Base-by-base conservation (phyloP, 192 early-diverging fungal genomes). In the Entomortierella beljakovae region DNA sequence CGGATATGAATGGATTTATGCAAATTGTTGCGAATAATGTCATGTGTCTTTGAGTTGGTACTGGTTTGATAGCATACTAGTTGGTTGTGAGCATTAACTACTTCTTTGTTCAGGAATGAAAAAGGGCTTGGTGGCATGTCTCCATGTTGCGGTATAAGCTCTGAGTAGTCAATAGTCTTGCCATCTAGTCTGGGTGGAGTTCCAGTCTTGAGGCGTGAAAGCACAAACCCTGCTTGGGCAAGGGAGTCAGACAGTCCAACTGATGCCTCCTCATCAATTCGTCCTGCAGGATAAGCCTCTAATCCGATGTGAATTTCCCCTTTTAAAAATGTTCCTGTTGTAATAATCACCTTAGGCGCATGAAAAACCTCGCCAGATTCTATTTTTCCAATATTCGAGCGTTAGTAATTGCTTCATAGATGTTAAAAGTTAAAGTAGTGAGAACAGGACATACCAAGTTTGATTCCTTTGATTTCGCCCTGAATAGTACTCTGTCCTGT, bases 141-240 rank as follows among this genome's bases (percentile, higher is more conserved):
- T 18, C 93, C 93, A 40, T 86, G 63, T 68, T 95, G 92, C 16
- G 82, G 76, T 3, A 64, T 75, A 57, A 95, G 81, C 31, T 84
- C 85, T 22, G 86, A 82, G 76, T 90, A 95, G 75, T 95, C 85
- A 32, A 95, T 93, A 26, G 90, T 93, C 55, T 83, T 82, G 40
- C 92, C 92, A 57, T 92, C 90, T 42, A 95, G 81, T 56, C 93
- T 73, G 15, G 93, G 89, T 31, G 93, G 93, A 11, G 93, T 95
- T 23, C 93, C 93, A n/a, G 93, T 95, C 75, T 95, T 95, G 70
- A 95, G 86, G n/a, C 93, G 70, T 1, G 90, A 89, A 32, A 95
- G 86, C 38, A 85, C 85, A 59, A 95, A 95, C 6, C 92, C 93
- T 26, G 93, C 93, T 18, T 85, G 75, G 25, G 84, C 85, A 16